Evolutionary conservation across 2,329 filamentous ascomycete genomes (phyloP).

Genomic region (Leptoxyphium fumago): DNA sequence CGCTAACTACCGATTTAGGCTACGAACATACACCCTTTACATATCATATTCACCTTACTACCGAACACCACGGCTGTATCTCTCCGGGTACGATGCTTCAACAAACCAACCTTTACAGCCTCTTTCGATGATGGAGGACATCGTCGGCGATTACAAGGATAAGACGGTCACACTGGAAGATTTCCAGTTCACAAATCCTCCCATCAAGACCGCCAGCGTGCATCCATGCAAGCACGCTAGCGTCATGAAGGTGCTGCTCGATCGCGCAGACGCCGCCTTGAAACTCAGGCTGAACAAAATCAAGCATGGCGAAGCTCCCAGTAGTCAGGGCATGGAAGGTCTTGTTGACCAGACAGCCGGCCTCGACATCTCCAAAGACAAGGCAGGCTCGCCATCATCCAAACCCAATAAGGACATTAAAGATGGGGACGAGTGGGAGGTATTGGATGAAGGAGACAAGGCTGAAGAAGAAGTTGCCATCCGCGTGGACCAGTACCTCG

Average conservation of each 20-base stretch:
- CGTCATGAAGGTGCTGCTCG: slow-evolving; percentile 95
- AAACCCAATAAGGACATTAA: slow-evolving; percentile 23
- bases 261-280: slow-evolving; percentile 83
- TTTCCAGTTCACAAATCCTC: slow-evolving; percentile 85
- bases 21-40: slow-evolving; percentile 94
- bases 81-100: slow-evolving; percentile 69
- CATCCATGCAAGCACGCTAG: slow-evolving; percentile 95
- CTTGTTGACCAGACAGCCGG: slow-evolving; percentile 63
- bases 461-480: slow-evolving; percentile 66
- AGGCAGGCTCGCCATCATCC: slow-evolving; percentile 25
- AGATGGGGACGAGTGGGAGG: slow-evolving; percentile 49
- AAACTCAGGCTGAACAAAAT: slow-evolving; percentile 79
- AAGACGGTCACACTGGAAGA: slow-evolving; percentile 98
- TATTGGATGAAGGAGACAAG: slow-evolving; percentile 40
- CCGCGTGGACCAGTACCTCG: slow-evolving; percentile 74
- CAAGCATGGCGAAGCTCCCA: slow-evolving; percentile 35
- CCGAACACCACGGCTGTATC: slow-evolving; percentile 84
- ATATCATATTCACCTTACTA: slow-evolving; percentile 98
- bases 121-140: slow-evolving; percentile 87
- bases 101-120: slow-evolving; percentile 57
- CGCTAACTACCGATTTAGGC: slow-evolving; percentile 18
- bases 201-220: slow-evolving; percentile 89
- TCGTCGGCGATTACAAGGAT: slow-evolving; percentile 91
- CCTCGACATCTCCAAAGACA: slow-evolving; percentile 42
- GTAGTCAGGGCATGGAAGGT: slow-evolving; percentile 58